Evolutionary conservation across 83 land plant species (phyloP), one percentile per base, ranked within the genome.

Genomic region (Larix sibirica): DNA sequence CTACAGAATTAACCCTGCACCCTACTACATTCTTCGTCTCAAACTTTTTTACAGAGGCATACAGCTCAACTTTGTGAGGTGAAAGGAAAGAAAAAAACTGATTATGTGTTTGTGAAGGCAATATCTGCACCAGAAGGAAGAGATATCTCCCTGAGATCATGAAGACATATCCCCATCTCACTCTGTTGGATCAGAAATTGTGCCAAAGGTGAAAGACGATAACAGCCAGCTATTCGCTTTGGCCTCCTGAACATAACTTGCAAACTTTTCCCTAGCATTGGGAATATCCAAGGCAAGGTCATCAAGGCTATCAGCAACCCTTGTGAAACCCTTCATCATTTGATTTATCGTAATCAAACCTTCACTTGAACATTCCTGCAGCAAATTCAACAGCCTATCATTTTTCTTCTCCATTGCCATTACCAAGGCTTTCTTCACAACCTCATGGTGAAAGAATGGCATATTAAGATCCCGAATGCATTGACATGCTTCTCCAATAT

Each of bases 361-460:
- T 81, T 95, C 99, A 67, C 87, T 81, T 73, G 95, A 91, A 68
- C 97, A 90, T 69, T 94, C 98, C 82, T 91, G 94, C 33, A 97
- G 88, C 65, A 95, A 80, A 47, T 84, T 82, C 68, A 97, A 89
- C 13, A 50, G 56, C 56, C 91, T 86, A 42, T 94, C 99, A 68
- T 93, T 94, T 86, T 97, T 83, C 90, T 94, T 97, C 85, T 97
- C 99, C 94, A 97, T 95, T 1, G 98, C 96, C 99, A 97, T 97
- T 13, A 96, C 94, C 54, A 97, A 78, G 0, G 97, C 98, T 81
- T 94, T 92, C 92, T 97, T 97, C 79, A 97, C 99, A 20, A 97
- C 99, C 80, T 97, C 99, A 70, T 97, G 99, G 86, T 94, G 95
- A 89, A 97, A 97, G 85, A 95, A 97, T 7, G 99, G 95, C 96